Evolutionary conservation across 164 flowering plant species (phyloP).

Genomic region (Umbellularia californica): DNA sequence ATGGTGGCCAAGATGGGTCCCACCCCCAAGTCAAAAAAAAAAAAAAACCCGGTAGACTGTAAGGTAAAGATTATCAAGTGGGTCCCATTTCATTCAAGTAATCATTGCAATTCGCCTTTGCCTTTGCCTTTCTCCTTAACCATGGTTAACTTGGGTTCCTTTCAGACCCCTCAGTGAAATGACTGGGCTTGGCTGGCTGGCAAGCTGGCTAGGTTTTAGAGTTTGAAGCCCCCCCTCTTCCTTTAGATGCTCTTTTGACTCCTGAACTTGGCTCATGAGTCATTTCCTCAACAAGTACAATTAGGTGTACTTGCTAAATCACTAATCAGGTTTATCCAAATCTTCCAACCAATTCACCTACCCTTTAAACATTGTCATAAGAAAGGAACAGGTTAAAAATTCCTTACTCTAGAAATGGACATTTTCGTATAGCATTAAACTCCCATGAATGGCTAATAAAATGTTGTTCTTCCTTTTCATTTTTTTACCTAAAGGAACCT

Average conservation of each 20-base stretch:
- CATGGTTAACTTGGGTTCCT: slow-evolving; percentile 4
- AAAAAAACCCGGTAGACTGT: slow-evolving; percentile 11
- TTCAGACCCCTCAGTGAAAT: not conserved
- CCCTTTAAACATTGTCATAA: not conserved
- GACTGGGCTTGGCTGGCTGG: not conserved
- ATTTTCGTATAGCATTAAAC: too few relatives aligned
- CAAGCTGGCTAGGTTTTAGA: too few relatives aligned
- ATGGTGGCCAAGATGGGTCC: slow-evolving; percentile 43
- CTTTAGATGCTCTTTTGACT: not conserved
- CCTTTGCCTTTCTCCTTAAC: slow-evolving; percentile 16
- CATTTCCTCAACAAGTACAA: not conserved
- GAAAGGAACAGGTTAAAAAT: too few relatives aligned
- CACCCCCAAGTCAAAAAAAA: slow-evolving; percentile 34
- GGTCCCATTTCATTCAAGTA: slow-evolving; percentile 40
- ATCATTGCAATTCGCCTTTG: slow-evolving; percentile 28
- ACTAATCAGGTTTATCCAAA: not conserved
- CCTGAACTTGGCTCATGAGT: not conserved
- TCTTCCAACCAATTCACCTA: not conserved
- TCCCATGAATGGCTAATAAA: not conserved
- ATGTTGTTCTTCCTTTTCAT: too few relatives aligned
- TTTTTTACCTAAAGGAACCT: too few relatives aligned
- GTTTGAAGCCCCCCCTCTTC: too few relatives aligned
- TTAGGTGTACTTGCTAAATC: not conserved
- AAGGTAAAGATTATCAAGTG: slow-evolving; percentile 28
- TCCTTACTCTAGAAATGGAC: not conserved